Conservation (phyloP, 1,284 basidiomycete genomes). For the Cryptococcus sp. region DNA sequence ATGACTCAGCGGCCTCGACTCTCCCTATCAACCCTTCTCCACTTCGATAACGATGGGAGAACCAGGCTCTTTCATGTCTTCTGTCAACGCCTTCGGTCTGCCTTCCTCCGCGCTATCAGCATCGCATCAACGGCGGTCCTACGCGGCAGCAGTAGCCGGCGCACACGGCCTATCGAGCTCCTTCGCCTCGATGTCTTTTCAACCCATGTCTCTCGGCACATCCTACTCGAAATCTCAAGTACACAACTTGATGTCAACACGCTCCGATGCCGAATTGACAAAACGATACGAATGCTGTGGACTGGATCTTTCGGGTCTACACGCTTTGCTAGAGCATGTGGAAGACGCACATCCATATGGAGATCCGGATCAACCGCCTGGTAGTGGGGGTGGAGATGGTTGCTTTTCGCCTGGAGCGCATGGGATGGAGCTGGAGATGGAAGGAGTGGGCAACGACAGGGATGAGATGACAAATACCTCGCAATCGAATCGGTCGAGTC, state of each 20-base stretch:
- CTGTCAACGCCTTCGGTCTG: conserved; percentile 30
- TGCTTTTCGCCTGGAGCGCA: conserved; percentile 38
- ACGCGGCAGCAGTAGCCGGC: conserved; percentile 35
- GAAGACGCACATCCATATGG: conserved; percentile 41
- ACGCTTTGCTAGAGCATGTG: conserved; percentile 41
- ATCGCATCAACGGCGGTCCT: conserved; percentile 32
- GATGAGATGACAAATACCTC: background rate
- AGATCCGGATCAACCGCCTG: conserved; percentile 19
- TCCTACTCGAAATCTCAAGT: conserved; percentile 39
- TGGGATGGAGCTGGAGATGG: conserved; percentile 43
- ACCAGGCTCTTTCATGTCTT: conserved; percentile 29
- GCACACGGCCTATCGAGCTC: conserved; percentile 30
- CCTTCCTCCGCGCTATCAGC: conserved; percentile 9
- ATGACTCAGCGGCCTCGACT: conserved; percentile 23
- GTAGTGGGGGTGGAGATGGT: background rate
- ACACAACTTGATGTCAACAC: conserved; percentile 29
- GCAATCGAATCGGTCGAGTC: conserved; percentile 24
- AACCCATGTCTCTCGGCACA: conserved; percentile 27
- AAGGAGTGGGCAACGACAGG: conserved; percentile 19
- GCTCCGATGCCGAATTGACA: conserved; percentile 38
- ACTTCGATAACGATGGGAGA: conserved; percentile 41
- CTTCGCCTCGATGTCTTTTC: conserved; percentile 37
- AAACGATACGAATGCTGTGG: conserved; percentile 42
- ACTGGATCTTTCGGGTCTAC: conserved; percentile 31
- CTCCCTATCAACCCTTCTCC: conserved; percentile 33